phyloP scores from a whole-genome alignment of 768 basidiomycete genomes.

The Agrocybe chaxingu region DNA sequence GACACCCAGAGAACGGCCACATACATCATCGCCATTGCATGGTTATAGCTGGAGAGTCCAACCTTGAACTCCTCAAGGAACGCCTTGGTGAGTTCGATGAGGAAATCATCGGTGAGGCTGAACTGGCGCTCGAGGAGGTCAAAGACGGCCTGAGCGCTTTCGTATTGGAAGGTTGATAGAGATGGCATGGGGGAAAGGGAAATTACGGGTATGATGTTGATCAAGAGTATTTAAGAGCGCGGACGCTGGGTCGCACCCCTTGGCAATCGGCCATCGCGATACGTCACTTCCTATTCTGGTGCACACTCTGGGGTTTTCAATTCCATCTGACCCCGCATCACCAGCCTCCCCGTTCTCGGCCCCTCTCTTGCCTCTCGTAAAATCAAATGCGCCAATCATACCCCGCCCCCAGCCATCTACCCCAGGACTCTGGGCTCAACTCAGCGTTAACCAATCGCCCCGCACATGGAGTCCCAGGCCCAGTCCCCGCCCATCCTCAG shows the following conservation, averaged over 20 bases:
- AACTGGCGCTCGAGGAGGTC: slow-evolving; percentile 74
- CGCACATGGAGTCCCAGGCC: not conserved
- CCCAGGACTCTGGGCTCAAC: not conserved
- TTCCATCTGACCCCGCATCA: not conserved
- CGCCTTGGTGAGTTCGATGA: slow-evolving; percentile 68
- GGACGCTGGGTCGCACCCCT: slow-evolving; percentile 4
- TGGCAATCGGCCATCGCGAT: slow-evolving; percentile 21
- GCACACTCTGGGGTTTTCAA: slow-evolving; percentile 8
- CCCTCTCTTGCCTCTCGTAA: too few species aligned
- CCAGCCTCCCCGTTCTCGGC: too few species aligned
- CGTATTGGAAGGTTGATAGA: slow-evolving; percentile 38
- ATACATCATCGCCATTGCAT: slow-evolving; percentile 92
- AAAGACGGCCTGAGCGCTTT: slow-evolving; percentile 47
- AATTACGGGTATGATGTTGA: slow-evolving; percentile 11
- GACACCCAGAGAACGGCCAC: slow-evolving; percentile 16
- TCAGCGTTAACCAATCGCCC: not conserved
- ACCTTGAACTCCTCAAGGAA: slow-evolving; percentile 79
- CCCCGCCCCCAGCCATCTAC: too few species aligned
- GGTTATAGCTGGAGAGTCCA: slow-evolving; percentile 71
- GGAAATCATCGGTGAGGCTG: slow-evolving; percentile 53
- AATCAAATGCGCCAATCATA: too few species aligned
- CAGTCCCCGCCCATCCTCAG: too few species aligned
- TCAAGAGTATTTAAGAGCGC: slow-evolving; percentile 6
- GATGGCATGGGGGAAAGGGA: slow-evolving; percentile 34
- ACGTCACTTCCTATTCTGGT: slow-evolving; percentile 35